A percentile compares a stretch with the other conserved stretches of the same genome.
Evolutionary conservation across 2,329 filamentous ascomycete species (phyloP).

Genomic region (Sporothrix luriei): DNA sequence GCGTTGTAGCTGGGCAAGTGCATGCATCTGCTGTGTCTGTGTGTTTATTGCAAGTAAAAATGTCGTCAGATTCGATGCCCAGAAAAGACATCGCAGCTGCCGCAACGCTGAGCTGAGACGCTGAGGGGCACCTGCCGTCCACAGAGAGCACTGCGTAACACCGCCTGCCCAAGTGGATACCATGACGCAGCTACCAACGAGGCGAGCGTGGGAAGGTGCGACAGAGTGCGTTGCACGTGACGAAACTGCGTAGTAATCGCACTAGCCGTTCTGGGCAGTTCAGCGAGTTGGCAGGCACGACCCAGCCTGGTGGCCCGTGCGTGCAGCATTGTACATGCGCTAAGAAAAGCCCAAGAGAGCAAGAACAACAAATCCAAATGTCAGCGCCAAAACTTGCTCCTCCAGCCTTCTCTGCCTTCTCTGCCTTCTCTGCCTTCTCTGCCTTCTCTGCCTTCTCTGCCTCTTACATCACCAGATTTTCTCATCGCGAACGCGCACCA

Average conservation of each 20-base stretch:
- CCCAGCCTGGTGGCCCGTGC: constrained; percentile 27
- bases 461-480: not conserved
- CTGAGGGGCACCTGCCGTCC: constrained; percentile 9
- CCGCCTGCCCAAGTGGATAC: constrained; percentile 5
- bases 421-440: not conserved
- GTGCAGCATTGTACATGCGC: constrained; percentile 8
- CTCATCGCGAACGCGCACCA: constrained; percentile 1
- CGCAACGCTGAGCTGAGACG: constrained; percentile 24
- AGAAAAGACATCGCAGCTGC: not conserved
- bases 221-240: not conserved
- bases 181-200: constrained; percentile 17
- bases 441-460: constrained; percentile 14
- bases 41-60: not conserved
- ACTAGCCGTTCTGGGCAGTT: constrained; percentile 1
- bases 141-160: not conserved
- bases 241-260: not conserved
- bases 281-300: not conserved
- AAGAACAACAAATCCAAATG: constrained; percentile 26
- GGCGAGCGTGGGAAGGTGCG: constrained; percentile 3
- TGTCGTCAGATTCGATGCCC: constrained; percentile 8
- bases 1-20: not conserved
- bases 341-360: constrained; percentile 20
- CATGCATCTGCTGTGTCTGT: not conserved
- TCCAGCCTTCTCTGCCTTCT: constrained; percentile 18
- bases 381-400: constrained; percentile 20